Percentiles rank a stretch among this genome's conserved stretches.
These are phyloP conservation scores for Pyronema omphalodes DNA, from an alignment of 495 filamentous ascomycete genomes.

Conservation along the genomic window DNA sequence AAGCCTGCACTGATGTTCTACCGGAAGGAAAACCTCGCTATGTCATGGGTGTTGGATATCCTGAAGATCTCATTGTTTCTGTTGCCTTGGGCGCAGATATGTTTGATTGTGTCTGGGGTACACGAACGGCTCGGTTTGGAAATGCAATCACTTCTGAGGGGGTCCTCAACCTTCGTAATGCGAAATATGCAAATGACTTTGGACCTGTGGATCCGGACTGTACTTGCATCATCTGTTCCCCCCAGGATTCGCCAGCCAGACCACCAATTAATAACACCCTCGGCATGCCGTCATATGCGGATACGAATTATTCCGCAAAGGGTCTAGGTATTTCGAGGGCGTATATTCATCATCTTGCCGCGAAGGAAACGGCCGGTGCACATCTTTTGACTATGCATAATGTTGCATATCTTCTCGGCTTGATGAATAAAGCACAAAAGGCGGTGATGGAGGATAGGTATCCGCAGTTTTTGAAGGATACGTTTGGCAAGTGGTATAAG, in stretches of 20 bases:
- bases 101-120: slow-evolving; percentile 99
- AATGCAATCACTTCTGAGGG: slow-evolving; percentile 74
- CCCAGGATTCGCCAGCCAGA: slow-evolving; percentile 25
- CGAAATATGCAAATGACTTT: slow-evolving; percentile 62
- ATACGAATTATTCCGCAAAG: slow-evolving; percentile 33
- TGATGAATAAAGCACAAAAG: slow-evolving; percentile 58
- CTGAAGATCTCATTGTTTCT: slow-evolving; percentile 82
- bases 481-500: slow-evolving; percentile 53
- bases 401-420: slow-evolving; percentile 65
- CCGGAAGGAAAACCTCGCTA: slow-evolving; percentile 87
- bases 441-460: slow-evolving; percentile 71
- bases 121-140: slow-evolving; percentile 83
- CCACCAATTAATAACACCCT: slow-evolving; percentile 11
- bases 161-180: slow-evolving; percentile 62
- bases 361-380: slow-evolving; percentile 88
- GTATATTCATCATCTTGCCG: slow-evolving; percentile 76
- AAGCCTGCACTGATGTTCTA: slow-evolving; percentile 64
- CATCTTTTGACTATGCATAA: slow-evolving; percentile 93
- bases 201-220: slow-evolving; percentile 66
- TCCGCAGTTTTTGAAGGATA: slow-evolving; percentile 57
- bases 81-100: slow-evolving; percentile 90
- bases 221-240: slow-evolving; percentile 56
- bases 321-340: slow-evolving; percentile 73
- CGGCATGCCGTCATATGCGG: slow-evolving; percentile 8
- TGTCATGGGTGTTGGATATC: slow-evolving; percentile 97